Evolutionary conservation across 1,284 basidiomycete species (phyloP), one percentile per base, ranked within the genome.

Genomic region (Xerocomus nothofagi): DNA sequence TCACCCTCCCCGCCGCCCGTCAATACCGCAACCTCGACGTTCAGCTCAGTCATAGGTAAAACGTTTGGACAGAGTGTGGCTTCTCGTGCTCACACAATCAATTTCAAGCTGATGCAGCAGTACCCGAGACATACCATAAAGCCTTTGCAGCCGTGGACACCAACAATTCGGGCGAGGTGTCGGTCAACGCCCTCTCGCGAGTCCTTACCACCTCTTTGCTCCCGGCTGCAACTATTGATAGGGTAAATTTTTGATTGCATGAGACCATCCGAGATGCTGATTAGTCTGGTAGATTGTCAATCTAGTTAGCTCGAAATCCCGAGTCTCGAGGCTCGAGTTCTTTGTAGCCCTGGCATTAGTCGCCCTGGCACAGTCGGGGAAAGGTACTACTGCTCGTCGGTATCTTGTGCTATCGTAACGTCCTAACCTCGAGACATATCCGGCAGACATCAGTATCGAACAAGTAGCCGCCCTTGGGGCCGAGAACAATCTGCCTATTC

Each of bases 331-430:
- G 57, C 79, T 86, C 49, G 92, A 95, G 63, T 93, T 94, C 72
- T 94, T 90, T 66, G 87, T 93, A 24, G 88, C 92, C 14, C 70
- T 96, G 17, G 91, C 90, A 10, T 76, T 96, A 14, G 89, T 90
- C 45, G 90, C 91, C 6, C 73, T 93, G 18, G 90, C 90, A n/a
- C 93, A 93, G 67, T 72, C 79, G 3, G 85, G 82, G 12, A 86
- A 86, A 79, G 88, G 89, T 88, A 51, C n/a, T n/a, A n/a, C n/a
- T n/a, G n/a, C n/a, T n/a, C 26, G 44, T 36, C 32, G 15, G 26
- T 55, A 14, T 55, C 38, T 24, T 51, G 27, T 31, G 15, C 31
- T 37, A n/a, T 51, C 23, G 31, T 39, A 36, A 17, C 24, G 27
- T 47, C 40, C 50, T 26, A 31, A 54, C 45, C n/a, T 21, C 24